Conservation (phyloP, 495 filamentous ascomycete genomes). For the Aspergillus wentii region DNA sequence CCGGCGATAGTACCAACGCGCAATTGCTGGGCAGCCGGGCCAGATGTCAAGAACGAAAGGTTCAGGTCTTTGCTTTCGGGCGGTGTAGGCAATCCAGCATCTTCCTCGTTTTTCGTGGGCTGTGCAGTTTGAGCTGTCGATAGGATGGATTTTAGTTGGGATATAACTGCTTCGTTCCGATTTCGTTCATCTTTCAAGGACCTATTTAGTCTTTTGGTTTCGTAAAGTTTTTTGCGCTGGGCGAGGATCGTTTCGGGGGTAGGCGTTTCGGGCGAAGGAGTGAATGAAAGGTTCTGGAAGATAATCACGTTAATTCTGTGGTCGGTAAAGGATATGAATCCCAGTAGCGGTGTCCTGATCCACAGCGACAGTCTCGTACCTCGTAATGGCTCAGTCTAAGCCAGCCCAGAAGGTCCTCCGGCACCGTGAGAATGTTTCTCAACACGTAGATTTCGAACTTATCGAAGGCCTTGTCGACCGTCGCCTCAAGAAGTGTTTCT, state of each 20-base stretch:
- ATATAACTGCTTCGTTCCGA: constrained; percentile 70
- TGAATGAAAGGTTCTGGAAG: constrained; percentile 32
- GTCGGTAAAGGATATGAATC: background rate
- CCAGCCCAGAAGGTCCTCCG: constrained; percentile 66
- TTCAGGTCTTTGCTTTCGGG: constrained; percentile 23
- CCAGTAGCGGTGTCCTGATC: too few relatives aligned
- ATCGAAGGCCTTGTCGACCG: constrained; percentile 75
- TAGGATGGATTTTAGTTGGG: constrained; percentile 56
- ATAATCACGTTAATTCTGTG: background rate
- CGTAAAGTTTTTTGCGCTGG: constrained; percentile 72
- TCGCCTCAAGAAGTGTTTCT: constrained; percentile 84
- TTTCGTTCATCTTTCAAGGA: constrained; percentile 68
- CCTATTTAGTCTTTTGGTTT: constrained; percentile 72
- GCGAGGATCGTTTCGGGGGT: constrained; percentile 61
- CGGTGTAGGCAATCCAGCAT: constrained; percentile 7
- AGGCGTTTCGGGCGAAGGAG: constrained; percentile 34
- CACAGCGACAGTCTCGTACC: constrained; percentile 43
- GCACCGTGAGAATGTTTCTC: constrained; percentile 80
- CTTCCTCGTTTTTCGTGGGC: constrained; percentile 16
- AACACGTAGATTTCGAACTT: constrained; percentile 78
- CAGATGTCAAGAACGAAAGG: constrained; percentile 50
- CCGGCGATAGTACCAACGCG: constrained; percentile 37
- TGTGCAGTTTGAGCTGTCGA: constrained; percentile 25
- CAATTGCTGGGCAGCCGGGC: constrained; percentile 38
- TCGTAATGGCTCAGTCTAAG: constrained; percentile 84